Evolutionary conservation across 2,329 filamentous ascomycete species (phyloP), one percentile per base, ranked within the genome.

Genomic region (Drechslerella coelobrocha): DNA sequence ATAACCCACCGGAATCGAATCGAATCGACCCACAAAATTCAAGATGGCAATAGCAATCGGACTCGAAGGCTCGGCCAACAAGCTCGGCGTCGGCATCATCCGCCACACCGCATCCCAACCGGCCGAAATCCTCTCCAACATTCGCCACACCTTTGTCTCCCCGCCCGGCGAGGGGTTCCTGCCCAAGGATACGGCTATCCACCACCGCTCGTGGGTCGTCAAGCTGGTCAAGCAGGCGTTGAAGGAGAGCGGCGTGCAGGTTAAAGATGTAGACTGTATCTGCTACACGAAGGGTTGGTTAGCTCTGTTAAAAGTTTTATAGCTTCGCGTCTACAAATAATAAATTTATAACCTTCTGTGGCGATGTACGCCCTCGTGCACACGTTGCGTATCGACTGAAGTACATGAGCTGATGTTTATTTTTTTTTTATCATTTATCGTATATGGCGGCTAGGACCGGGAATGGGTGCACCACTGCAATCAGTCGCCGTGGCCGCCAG

Each of bases 41-140:
- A 66, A 55, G 39, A 79, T 68, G 55, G 87, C 87, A 82, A 88
- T 90, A 75, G 84, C 87, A 27, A 84, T 90, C 76, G 88, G 88
- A 21, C 84, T 91, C 78, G 94, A 99, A 83, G 93, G 94, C 79
- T 96, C 91, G 63, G 94, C 94, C 80, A 99, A 99, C 84, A 99
- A 99, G 81, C 87, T 99, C 56, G 94, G 93, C 75, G 89, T 97
- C 66, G 94, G 94, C 77, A 83, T 99, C 66, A 96, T 99, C 78
- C 85, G 87, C 23, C 94, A 97, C 82, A 83, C 87, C 2, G 77
- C 81, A 7, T 77, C 78, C 61, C 76, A 78, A 47, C 62, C 80
- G 76, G 81, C 84, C 37, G 84, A 89, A 19, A 88, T 99, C 78
- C 90, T 99, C 74, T 88, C 92, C 78, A 99, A 99, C 82, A 84